A percentile compares a stretch with the other conserved stretches of the same genome.
phyloP scores from a whole-genome alignment of 2,329 filamentous ascomycete species.

The Rhynchosporium secalis region DNA sequence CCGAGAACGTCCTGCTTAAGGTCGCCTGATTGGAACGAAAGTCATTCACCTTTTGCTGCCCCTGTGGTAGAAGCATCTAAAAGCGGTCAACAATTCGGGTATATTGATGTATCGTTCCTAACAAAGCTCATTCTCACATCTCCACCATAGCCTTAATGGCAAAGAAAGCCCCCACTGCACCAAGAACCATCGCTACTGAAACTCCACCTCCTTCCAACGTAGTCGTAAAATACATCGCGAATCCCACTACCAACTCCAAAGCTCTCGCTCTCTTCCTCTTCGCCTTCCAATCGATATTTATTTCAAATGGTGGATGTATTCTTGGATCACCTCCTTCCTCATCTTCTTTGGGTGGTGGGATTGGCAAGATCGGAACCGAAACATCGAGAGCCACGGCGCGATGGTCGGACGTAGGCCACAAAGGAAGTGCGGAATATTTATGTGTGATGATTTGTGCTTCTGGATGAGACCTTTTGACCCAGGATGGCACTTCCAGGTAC shows the following conservation, averaged over 20 bases:
- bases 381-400: slow-evolving; percentile 75
- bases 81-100: neutral
- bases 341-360: slow-evolving; percentile 41
- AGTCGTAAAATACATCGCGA: slow-evolving; percentile 47
- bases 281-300: slow-evolving; percentile 57
- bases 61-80: neutral
- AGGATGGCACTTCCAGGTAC: slow-evolving; percentile 64
- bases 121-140: slow-evolving; percentile 15
- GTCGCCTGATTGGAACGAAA: neutral
- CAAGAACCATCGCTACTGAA: slow-evolving; percentile 35
- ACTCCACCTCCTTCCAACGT: slow-evolving; percentile 39
- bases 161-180: slow-evolving; percentile 36
- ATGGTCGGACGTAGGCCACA: slow-evolving; percentile 85
- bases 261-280: slow-evolving; percentile 54
- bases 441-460: slow-evolving; percentile 54
- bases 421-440: slow-evolving; percentile 72
- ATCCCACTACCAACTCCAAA: slow-evolving; percentile 60
- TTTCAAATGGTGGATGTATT: slow-evolving; percentile 53
- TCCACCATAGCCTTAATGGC: slow-evolving; percentile 32
- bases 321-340: slow-evolving; percentile 42
- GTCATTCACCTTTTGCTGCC: neutral
- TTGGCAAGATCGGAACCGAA: slow-evolving; percentile 58
- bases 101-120: slow-evolving; percentile 3
- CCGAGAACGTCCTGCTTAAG: neutral
- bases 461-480: slow-evolving; percentile 44